Evolutionary conservation across 306 rosid genomes (phyloP).

Genomic region (Malus orientalis): DNA sequence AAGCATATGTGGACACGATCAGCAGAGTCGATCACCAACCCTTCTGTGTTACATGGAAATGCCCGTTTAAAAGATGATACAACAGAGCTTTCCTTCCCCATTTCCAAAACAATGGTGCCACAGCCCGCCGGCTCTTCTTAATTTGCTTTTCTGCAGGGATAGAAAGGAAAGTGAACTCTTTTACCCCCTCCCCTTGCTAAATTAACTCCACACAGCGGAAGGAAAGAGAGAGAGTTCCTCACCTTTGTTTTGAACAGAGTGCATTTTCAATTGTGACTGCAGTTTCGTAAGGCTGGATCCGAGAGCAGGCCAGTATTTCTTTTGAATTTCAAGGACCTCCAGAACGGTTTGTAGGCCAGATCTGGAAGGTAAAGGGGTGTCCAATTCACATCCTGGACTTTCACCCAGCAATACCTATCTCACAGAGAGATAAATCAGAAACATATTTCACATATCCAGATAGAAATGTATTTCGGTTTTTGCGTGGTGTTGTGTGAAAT

Average conservation of each 20-base stretch:
- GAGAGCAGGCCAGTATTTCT: conserved; percentile 67
- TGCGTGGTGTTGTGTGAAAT: not conserved
- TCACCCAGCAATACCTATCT: conserved; percentile 76
- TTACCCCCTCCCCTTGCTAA: not conserved
- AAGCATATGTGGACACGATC: not conserved
- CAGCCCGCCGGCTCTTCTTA: conserved; percentile 35
- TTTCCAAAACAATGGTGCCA: conserved; percentile 27
- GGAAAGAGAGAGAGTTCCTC: conserved; percentile 27
- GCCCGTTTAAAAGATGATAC: conserved; percentile 23
- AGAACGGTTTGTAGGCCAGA: conserved; percentile 64
- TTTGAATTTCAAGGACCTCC: conserved; percentile 75
- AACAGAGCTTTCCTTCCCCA: conserved; percentile 28
- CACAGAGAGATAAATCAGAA: conserved; percentile 18
- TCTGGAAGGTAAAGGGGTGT: conserved; percentile 48
- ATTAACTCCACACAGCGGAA: not conserved
- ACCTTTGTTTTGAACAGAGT: conserved; percentile 40
- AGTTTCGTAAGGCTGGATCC: conserved; percentile 43
- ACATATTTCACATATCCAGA: not conserved
- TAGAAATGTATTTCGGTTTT: not conserved
- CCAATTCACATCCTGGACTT: conserved; percentile 40
- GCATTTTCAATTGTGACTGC: conserved; percentile 46
- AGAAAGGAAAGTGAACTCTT: not conserved
- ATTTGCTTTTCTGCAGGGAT: conserved; percentile 37
- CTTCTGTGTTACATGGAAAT: conserved; percentile 6
- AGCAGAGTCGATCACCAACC: conserved; percentile 6